Evolutionary conservation across 257 asterid species (phyloP).

Genomic region (Solanum rostratum): DNA sequence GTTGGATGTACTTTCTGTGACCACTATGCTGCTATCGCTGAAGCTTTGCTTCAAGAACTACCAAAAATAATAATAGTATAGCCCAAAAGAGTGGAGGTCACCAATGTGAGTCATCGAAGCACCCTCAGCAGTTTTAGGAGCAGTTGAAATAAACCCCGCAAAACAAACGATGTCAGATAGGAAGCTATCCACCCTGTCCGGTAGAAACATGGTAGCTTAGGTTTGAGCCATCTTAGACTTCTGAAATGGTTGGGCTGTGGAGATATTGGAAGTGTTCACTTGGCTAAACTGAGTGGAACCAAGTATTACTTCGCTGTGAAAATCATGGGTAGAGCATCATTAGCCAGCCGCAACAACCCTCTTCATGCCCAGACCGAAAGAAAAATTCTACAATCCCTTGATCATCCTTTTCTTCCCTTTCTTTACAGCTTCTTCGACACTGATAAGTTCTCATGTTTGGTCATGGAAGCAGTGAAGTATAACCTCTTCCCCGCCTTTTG

Average conservation of each 20-base stretch:
- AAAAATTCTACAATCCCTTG: slow-evolving; percentile 59
- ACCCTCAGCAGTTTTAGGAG: slow-evolving; percentile 21
- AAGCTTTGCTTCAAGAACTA: no score
- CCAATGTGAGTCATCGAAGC: slow-evolving; percentile 29
- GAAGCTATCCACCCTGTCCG: slow-evolving; percentile 60
- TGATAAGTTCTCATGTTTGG: slow-evolving; percentile 57
- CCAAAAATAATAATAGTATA: slow-evolving; percentile 9
- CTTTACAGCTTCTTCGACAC: slow-evolving; percentile 66
- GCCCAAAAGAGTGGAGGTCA: slow-evolving; percentile 13
- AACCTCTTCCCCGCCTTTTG: background rate
- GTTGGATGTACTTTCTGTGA: no score
- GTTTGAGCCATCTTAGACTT: slow-evolving; percentile 64
- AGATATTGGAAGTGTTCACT: slow-evolving; percentile 73
- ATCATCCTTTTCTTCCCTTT: slow-evolving; percentile 75
- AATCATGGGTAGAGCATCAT: slow-evolving; percentile 73
- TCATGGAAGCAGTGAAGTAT: slow-evolving; percentile 76
- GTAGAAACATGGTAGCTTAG: slow-evolving; percentile 44
- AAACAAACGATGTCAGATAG: slow-evolving; percentile 65
- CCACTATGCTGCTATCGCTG: no score
- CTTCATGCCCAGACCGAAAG: slow-evolving; percentile 74
- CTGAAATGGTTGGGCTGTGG: slow-evolving; percentile 73
- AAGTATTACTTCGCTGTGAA: slow-evolving; percentile 68
- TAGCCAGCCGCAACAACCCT: slow-evolving; percentile 72
- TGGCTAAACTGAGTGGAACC: slow-evolving; percentile 56
- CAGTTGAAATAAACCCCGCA: slow-evolving; percentile 51